Evolutionary conservation across 2,329 filamentous ascomycete species (phyloP).

Genomic region (Davidsoniella neocaledoniae): DNA sequence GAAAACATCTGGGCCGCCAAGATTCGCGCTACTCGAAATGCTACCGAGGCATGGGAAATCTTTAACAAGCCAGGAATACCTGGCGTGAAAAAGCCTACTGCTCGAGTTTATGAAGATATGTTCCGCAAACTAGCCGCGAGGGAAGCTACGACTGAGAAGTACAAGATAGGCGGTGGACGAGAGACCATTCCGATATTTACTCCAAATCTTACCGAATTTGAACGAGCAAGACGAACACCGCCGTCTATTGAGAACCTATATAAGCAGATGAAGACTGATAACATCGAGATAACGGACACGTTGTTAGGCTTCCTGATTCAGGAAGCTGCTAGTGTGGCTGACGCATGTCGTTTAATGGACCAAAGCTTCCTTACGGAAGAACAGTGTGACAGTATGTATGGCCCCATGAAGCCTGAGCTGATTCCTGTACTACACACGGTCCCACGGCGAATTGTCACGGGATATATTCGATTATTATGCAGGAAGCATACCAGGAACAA

Average conservation of each 20-base stretch:
- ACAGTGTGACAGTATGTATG: conserved; percentile 2
- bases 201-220: conserved; percentile 44
- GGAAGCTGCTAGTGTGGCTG: conserved; percentile 24
- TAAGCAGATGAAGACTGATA: conserved; percentile 34
- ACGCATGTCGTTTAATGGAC: conserved; percentile 4
- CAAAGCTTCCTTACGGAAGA: conserved; percentile 2
- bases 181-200: conserved; percentile 13
- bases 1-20: conserved; percentile 33
- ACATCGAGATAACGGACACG: conserved; percentile 29
- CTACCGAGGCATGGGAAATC: conserved; percentile 42
- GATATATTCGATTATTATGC: conserved; percentile 12
- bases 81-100: conserved; percentile 21
- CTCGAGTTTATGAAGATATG: conserved; percentile 40
- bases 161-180: conserved; percentile 15
- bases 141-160: conserved; percentile 14
- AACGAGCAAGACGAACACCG: conserved; percentile 43
- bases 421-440: conserved; percentile 4
- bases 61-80: conserved; percentile 24
- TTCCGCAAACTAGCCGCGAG: conserved; percentile 36
- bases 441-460: conserved; percentile 10
- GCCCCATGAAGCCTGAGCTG: conserved; percentile 13
- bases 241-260: conserved; percentile 44
- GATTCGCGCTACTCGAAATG: conserved; percentile 41
- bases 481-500: conserved; percentile 9
- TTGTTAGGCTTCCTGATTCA: conserved; percentile 40